Evolutionary conservation across 2,329 filamentous ascomycete species (phyloP), one percentile per base, ranked within the genome.

Genomic region (Fusarium caatingaense): DNA sequence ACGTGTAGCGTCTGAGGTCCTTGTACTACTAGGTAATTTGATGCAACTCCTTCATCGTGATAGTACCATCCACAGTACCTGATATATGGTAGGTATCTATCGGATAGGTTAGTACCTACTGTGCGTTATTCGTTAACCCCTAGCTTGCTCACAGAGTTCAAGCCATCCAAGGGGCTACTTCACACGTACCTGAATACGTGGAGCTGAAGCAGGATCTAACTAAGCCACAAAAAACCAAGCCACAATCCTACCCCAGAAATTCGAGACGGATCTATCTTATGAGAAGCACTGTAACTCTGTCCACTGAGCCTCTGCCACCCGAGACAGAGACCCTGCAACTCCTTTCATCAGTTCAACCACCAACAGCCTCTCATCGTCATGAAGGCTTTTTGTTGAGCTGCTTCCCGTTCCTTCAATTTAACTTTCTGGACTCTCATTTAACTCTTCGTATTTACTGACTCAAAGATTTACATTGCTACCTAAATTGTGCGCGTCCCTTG

Each of bases 221-320:
- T 57, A 45, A 64, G 67, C 67, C 67, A 70, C 67, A 70, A 18
- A 23, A 23, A 34, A 9, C 12, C 32, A 44, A 64, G 61, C 63
- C 63, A 66, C 63, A 61, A 53, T 42, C 47, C 42, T 68, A 64
- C 67, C 67, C 67, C 67, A 71, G 67, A 64, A 68, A 34, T 64
- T 64, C 28, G 27, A 53, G 47, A 37, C 16, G 40, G 45, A 48
- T 67, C 53, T 45, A 51, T 67, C 53, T 45, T 40, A 61, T 57
- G 50, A 48, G 41, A 57, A 56, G 66, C 51, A 32, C 49, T 67
- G 64, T 64, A 68, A 68, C 64, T 63, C 65, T 66, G 66, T 58
- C 53, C 61, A 63, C 46, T 59, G 53, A 57, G 64, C 55, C 66
- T 64, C 67, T 70, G 50, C 49, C 55, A 60, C 54, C 67, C 63